phyloP scores from a whole-genome alignment of 2,329 filamentous ascomycete genomes.

The Pseudogymnoascus sp. region DNA sequence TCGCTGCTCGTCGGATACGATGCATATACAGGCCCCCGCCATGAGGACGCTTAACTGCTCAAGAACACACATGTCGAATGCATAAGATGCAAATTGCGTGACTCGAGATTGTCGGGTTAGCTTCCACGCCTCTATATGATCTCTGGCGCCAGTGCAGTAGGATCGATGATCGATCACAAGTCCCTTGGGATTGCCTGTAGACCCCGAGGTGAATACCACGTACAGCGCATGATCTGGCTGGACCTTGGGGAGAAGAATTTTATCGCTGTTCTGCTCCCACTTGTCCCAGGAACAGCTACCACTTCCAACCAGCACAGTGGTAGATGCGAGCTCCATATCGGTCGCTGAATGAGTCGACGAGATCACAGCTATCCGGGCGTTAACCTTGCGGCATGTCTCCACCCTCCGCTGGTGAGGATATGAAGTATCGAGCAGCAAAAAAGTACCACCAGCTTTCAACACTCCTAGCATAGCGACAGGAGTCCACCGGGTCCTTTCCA shows the following conservation, averaged over 20 bases:
- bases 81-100: slow-evolving; percentile 19
- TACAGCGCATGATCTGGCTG: background rate
- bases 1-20: slow-evolving; percentile 17
- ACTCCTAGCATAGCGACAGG: slow-evolving; percentile 25
- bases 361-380: background rate
- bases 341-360: background rate
- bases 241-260: background rate
- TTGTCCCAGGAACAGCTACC: background rate
- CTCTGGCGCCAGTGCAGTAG: slow-evolving; percentile 10
- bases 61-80: slow-evolving; percentile 17
- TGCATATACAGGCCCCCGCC: slow-evolving; percentile 18
- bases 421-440: slow-evolving; percentile 24
- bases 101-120: slow-evolving; percentile 11
- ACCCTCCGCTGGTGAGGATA: slow-evolving; percentile 23
- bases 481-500: slow-evolving; percentile 20
- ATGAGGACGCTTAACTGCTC: slow-evolving; percentile 16
- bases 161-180: slow-evolving; percentile 17
- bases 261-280: background rate
- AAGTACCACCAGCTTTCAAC: slow-evolving; percentile 23
- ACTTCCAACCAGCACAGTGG: background rate
- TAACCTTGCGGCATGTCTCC: background rate
- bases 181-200: slow-evolving; percentile 21
- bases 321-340: background rate
- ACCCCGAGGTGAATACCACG: slow-evolving; percentile 19
- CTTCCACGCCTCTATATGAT: background rate